Evolutionary conservation across 768 basidiomycete species (phyloP), one percentile per base, ranked within the genome.

Genomic region (Boletellus ananas): DNA sequence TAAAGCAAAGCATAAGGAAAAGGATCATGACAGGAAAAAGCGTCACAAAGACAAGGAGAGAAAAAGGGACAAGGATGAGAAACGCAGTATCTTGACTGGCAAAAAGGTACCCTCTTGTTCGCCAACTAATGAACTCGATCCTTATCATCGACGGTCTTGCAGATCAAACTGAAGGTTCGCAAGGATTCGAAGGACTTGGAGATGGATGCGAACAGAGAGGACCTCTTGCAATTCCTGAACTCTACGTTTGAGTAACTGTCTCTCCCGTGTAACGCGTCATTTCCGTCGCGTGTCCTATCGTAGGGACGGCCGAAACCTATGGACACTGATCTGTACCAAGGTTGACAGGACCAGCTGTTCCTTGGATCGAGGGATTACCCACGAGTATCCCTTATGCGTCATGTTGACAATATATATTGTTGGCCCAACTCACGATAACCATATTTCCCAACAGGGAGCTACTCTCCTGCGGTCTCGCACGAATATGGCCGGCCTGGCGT

Each of bases 151-250:
- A 54, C 2, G 4, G 3, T 37, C 7, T 18, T 37, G 20, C 50
- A 83, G 82, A 83, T 83, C 42, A 83, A 83, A 61, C 62, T 83
- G 36, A 83, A 81, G 62, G 78, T 84, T 12, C 79, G 78, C 70
- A 81, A 79, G 58, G 79, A 80, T 45, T 76, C 75, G 36, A 74
- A 67, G 17, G 82, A 83, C 52, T 63, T 76, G 35, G 80, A 80
- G 58, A 67, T 79, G 54, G 82, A 84, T 51, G 75, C 73, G 17
- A 83, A 83, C 49, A 70, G 81, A 35, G 58, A 73, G 64, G 73
- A 78, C 56, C 59, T 83, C 49, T 57, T 83, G 14, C 69, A 74
- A 48, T 83, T 83, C 56, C 57, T 83, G 52, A 83, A 83, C 56
- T 76, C 80, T 25, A 74, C 80, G 12, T 79, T 66, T 3, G 55